Conservation (phyloP, 75 land plant genomes). For the Adiantum capillusveneris region DNA sequence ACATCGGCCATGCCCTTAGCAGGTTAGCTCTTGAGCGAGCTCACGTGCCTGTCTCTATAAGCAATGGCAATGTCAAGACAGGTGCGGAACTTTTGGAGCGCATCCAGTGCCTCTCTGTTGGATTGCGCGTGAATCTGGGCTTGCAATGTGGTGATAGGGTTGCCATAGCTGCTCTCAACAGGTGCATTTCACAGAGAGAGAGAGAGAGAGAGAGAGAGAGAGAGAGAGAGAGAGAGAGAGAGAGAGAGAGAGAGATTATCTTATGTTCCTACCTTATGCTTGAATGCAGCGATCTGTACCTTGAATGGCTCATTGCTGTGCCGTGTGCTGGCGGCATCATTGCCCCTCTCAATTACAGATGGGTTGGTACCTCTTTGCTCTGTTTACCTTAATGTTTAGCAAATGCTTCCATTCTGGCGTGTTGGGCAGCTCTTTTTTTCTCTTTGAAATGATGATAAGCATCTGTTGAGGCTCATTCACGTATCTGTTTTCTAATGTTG, state of each 20-base stretch:
- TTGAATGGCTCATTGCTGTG: slow-evolving; percentile 86
- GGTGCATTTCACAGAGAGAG: slow-evolving; percentile 25
- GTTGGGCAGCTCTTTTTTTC: too few species aligned
- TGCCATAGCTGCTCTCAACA: slow-evolving; percentile 81
- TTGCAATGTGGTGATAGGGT: slow-evolving; percentile 58
- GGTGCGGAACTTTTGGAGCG: slow-evolving; percentile 50
- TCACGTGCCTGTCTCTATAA: slow-evolving; percentile 15
- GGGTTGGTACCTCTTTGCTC: slow-evolving; percentile 53
- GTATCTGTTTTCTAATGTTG: background rate
- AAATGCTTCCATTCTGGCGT: too few species aligned
- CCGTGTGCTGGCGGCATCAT: slow-evolving; percentile 69
- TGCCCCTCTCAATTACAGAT: slow-evolving; percentile 84
- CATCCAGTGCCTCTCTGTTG: slow-evolving; percentile 45
- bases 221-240: background rate
- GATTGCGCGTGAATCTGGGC: slow-evolving; percentile 36
- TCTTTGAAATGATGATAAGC: too few species aligned
- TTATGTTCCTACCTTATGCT: background rate
- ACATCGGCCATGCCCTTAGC: slow-evolving; percentile 1
- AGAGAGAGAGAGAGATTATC: background rate
- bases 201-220: background rate
- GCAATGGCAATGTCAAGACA: slow-evolving; percentile 22
- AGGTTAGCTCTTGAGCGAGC: background rate
- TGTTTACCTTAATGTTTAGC: too few species aligned
- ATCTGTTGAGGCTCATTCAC: too few species aligned
- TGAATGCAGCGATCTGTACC: slow-evolving; percentile 59